phyloP scores from a whole-genome alignment of 2,329 filamentous ascomycete species.

The Cordyceps javanica region DNA sequence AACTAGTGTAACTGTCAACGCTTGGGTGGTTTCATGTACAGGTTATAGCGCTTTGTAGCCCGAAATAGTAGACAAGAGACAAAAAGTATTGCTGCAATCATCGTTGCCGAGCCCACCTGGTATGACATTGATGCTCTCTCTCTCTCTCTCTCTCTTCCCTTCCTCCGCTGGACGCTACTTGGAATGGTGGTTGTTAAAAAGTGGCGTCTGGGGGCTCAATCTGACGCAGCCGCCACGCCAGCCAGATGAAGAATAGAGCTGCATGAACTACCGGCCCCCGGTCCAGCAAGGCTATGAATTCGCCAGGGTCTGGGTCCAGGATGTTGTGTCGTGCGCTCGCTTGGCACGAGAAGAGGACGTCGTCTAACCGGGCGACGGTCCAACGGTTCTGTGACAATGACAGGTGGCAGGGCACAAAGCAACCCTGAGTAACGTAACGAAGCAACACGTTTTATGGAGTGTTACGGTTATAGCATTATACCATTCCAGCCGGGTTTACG shows the following conservation, averaged over 20 bases:
- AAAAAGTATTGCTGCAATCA: too few species aligned
- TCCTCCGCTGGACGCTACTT: not conserved
- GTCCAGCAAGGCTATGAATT: not conserved
- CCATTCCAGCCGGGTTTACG: not conserved
- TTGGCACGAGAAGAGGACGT: not conserved
- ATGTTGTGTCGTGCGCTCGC: not conserved
- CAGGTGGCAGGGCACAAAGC: not conserved
- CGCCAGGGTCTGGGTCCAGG: not conserved
- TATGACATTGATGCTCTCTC: too few species aligned
- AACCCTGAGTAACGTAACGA: not conserved
- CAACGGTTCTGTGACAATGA: not conserved
- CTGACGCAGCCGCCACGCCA: not conserved
- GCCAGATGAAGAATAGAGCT: not conserved
- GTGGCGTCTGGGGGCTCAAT: not conserved
- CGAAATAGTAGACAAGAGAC: too few species aligned
- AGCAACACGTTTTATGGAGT: not conserved
- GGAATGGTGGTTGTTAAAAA: not conserved
- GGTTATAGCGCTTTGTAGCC: too few species aligned
- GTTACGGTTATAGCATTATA: not conserved
- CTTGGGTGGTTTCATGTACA: not conserved
- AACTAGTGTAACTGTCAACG: constrained; percentile 19
- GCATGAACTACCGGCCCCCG: not conserved
- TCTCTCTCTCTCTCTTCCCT: too few species aligned
- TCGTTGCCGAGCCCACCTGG: too few species aligned
- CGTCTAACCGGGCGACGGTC: not conserved